Percentiles rank a stretch among this genome's conserved stretches.
These are phyloP conservation scores for Aspergillus persii DNA, from an alignment of 2,329 filamentous ascomycete species.

Conservation along the genomic window DNA sequence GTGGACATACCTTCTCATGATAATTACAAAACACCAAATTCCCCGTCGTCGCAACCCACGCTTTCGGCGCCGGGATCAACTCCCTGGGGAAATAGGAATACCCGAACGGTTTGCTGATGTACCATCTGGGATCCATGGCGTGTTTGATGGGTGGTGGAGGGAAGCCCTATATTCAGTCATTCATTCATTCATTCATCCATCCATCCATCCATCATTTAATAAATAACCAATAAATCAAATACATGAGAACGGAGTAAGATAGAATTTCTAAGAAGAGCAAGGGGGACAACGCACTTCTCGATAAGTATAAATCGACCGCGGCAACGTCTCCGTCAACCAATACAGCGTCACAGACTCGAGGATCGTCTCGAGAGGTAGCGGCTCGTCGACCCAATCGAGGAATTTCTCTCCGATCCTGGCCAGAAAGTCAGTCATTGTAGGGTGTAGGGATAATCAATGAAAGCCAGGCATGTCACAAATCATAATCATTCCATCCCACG, in stretches of 20 bases:
- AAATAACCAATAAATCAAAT: too few relatives aligned
- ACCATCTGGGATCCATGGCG: slow-evolving; percentile 14
- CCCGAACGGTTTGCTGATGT: slow-evolving; percentile 47
- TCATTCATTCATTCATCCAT: too few relatives aligned
- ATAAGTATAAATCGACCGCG: slow-evolving; percentile 35
- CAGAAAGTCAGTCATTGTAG: background rate
- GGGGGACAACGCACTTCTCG: slow-evolving; percentile 23
- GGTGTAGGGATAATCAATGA: too few relatives aligned
- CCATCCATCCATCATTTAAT: too few relatives aligned
- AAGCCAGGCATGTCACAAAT: too few relatives aligned
- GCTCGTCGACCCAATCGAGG: slow-evolving; percentile 37
- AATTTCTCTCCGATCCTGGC: slow-evolving; percentile 42
- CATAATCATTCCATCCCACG: too few relatives aligned
- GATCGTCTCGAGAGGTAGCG: slow-evolving; percentile 25
- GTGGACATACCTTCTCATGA: slow-evolving; percentile 31
- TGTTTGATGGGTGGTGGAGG: background rate
- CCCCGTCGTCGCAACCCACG: slow-evolving; percentile 36
- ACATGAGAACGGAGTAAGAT: too few relatives aligned
- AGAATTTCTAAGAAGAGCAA: too few relatives aligned
- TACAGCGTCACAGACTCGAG: slow-evolving; percentile 37
- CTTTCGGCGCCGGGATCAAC: slow-evolving; percentile 40
- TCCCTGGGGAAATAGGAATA: slow-evolving; percentile 49
- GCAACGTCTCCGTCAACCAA: slow-evolving; percentile 39
- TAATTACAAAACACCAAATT: slow-evolving; percentile 40
- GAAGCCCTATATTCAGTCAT: background rate